Base-by-base conservation (phyloP, 2,329 filamentous ascomycete genomes). In the Neofusicoccum sp. region DNA sequence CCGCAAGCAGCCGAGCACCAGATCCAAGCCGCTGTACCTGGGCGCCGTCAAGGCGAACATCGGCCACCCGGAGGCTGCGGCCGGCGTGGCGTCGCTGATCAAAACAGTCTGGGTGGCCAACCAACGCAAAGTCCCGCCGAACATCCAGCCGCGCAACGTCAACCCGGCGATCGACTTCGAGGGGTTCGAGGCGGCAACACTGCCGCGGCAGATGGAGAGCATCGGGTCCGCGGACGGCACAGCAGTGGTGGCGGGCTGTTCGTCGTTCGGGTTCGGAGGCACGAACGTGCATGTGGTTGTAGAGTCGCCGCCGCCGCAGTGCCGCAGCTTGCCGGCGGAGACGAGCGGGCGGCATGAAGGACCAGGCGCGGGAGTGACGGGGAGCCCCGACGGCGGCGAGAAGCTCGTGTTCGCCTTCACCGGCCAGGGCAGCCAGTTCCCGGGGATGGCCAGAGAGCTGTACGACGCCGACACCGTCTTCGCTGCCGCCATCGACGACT, bases 81-180 rank as follows among this genome's bases (percentile, higher is more conserved):
- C 74, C 6, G 76, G 76, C 44, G 65, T 71, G 0, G 66, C 66
- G 1, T 64, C 70, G 1, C 58, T 78, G 3, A 68, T 77, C 43
- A 78, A 78, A 54, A 69, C 69, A 0, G 60, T 78, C 7, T 49
- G 76, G 58, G 73, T 77, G 70, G 49, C 77, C 36, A 66, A 73
- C 34, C 67, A 76, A 6, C 64, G 67, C 14, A 62, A 31, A 1
- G 74, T 78, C 33, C 87, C 87, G 0, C 87, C 86, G 0, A 88
- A 91, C 64, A 80, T 85, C 22, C 88, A 88, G 11, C 89, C 91
- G 77, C 89, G 90, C 74, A 80, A 81, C 66, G 85, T 89, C 67
- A 89, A 89, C 74, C 81, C 81, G 68, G 82, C 78, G 1, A 87
- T 88, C 68, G 22, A 33, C 16, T 29, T 31, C 9, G 45, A 49